Evolutionary conservation across 1,284 basidiomycete genomes (phyloP), one percentile per base, ranked within the genome.

Genomic region (Pseudozyma sp.): DNA sequence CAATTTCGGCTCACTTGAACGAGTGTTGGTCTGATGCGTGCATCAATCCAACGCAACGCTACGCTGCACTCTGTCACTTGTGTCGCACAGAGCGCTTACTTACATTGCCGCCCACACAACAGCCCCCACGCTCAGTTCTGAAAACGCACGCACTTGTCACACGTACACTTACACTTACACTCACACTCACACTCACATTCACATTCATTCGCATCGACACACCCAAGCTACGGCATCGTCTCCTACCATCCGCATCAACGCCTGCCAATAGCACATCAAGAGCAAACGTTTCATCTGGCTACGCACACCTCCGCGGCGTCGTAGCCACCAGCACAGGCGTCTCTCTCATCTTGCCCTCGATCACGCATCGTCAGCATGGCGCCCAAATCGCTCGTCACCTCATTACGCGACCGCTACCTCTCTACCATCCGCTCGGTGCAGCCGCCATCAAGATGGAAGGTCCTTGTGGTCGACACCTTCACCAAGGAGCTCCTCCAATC

Each of bases 391-490:
- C 57, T 80, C 16, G 64, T 80, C 65, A 65, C 59, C 9, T 48
- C 69, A 2, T 34, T 77, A 3, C 67, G 77, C 9, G 78, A 80
- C 16, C 73, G 81, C 44, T 82, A 83, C 63, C 70, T 83, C 42
- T 68, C 43, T 52, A 68, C 80, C 10, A 78, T 84, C 13, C 74
- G 75, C 14, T 83, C 82, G n/a, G 82, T 84, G 5, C 81, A 82
- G 58, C 80, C 82, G 0, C 67, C 79, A 7, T 71, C 77, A 48
- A 56, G 77, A 88, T 99, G 96, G 96, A 99, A 99, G 89, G 92
- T 96, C 79, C 89, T 99, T 51, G 93, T 99, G 66, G 92, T 98
- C 44, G 96, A 99, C 85, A 91, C 94, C 70, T 90, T 94, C 86
- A 92, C 94, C 33, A 92, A 94, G 85, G 89, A 89, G 81, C 87